Percentiles rank a stretch among this genome's conserved stretches.
phyloP scores from a whole-genome alignment of 176 grass and related monocot genomes.

The Eremochloa ophiuroides region DNA sequence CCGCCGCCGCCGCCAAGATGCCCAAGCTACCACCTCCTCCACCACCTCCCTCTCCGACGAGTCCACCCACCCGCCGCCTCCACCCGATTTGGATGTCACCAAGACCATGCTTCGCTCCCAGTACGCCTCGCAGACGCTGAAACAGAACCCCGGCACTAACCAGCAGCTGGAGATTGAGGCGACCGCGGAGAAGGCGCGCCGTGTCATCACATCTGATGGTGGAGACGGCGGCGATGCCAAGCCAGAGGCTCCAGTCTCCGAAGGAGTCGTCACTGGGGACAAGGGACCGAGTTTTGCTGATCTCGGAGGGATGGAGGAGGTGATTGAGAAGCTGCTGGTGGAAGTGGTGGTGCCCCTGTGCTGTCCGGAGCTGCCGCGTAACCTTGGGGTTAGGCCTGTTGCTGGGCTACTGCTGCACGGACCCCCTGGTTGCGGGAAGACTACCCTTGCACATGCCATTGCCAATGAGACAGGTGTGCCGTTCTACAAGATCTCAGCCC shows the following conservation, averaged over 20 bases:
- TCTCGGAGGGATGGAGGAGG: conserved; percentile 61
- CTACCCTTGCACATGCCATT: conserved; percentile 79
- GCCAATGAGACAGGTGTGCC: conserved; percentile 77
- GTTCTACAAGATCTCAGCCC: conserved; percentile 90
- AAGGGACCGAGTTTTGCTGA: conserved; percentile 56
- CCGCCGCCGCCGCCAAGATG: conserved; percentile 20
- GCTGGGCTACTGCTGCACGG: conserved; percentile 72
- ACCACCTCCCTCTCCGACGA: conserved; percentile 42
- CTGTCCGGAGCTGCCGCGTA: conserved; percentile 54
- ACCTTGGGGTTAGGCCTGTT: conserved; percentile 66
- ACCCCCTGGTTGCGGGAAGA: conserved; percentile 83
- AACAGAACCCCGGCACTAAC: neutral
- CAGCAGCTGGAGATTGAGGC: conserved; percentile 62
- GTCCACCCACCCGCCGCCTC: conserved; percentile 2
- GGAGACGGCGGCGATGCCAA: conserved; percentile 32
- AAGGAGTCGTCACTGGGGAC: neutral
- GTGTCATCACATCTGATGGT: conserved; percentile 1
- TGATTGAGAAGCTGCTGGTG: conserved; percentile 71
- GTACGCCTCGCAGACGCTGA: conserved; percentile 46
- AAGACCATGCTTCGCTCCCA: conserved; percentile 56
- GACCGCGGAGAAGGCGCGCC: conserved; percentile 41
- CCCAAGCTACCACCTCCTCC: conserved; percentile 22
- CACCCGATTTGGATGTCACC: conserved; percentile 52
- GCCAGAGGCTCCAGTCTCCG: neutral
- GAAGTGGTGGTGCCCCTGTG: conserved; percentile 78